phyloP scores from a whole-genome alignment of 2,329 filamentous ascomycete genomes.

The Ampelomyces quisqualis region DNA sequence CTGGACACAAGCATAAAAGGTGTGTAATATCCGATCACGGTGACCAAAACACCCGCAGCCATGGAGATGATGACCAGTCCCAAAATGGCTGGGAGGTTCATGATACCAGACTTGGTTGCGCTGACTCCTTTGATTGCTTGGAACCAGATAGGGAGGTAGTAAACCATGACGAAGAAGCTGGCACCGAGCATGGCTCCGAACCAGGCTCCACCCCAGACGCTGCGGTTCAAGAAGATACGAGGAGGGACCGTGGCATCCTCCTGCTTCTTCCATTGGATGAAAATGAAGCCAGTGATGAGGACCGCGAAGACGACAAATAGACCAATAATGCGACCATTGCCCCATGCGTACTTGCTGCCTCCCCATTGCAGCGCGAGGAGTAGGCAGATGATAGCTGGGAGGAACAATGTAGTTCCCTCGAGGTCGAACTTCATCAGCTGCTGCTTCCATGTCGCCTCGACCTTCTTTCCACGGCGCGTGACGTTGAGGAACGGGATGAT shows the following conservation, averaged over 20 bases:
- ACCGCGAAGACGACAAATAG: constrained; percentile 50
- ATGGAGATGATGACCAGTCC: constrained; percentile 49
- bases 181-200: constrained; percentile 48
- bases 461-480: constrained; percentile 36
- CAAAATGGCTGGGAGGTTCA: constrained; percentile 51
- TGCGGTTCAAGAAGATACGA: constrained; percentile 50
- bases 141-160: constrained; percentile 53
- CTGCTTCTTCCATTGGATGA: constrained; percentile 48
- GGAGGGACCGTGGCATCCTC: constrained; percentile 51
- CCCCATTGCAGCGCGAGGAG: constrained; percentile 55
- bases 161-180: constrained; percentile 48
- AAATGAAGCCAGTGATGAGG: constrained; percentile 46
- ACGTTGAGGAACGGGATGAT: constrained; percentile 45
- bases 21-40: constrained; percentile 51
- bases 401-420: constrained; percentile 46
- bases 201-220: constrained; percentile 46
- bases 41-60: constrained; percentile 43
- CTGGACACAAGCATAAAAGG: constrained; percentile 50
- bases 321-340: constrained; percentile 48
- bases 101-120: constrained; percentile 51
- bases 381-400: constrained; percentile 52
- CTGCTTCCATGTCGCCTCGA: constrained; percentile 37
- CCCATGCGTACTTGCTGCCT: constrained; percentile 51
- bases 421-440: constrained; percentile 51
- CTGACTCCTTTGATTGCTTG: constrained; percentile 52